Conservation (phyloP, 805 yeast species). For the Ogataea haglerorum region DNA sequence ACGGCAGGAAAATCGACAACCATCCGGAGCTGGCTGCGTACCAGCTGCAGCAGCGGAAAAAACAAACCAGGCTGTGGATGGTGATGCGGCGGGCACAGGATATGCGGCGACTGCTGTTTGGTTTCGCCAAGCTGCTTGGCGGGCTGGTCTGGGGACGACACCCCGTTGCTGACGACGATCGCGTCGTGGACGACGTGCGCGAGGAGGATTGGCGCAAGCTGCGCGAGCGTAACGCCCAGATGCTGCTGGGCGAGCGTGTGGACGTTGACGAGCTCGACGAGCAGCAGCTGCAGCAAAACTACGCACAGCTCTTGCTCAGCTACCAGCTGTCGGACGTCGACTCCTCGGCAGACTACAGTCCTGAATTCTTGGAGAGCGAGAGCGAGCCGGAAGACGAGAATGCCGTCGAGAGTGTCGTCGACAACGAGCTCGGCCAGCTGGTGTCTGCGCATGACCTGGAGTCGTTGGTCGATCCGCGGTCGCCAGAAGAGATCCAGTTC, state of each 20-base stretch:
- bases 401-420: slow-evolving; percentile 7
- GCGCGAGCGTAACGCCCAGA: slow-evolving; percentile 1
- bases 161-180: background rate
- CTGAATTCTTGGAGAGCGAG: slow-evolving; percentile 1
- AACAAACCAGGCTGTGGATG: slow-evolving; percentile 20
- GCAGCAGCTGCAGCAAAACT: slow-evolving; percentile 6
- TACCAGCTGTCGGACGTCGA: slow-evolving; percentile 13
- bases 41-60: slow-evolving; percentile 7
- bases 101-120: slow-evolving; percentile 8
- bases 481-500: slow-evolving; percentile 26
- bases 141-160: background rate
- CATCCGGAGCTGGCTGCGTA: slow-evolving; percentile 30
- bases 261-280: slow-evolving; percentile 9
- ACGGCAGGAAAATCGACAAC: slow-evolving; percentile 22
- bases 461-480: slow-evolving; percentile 23
- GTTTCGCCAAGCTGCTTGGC: background rate
- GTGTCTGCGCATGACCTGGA: slow-evolving; percentile 22
- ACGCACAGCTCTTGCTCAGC: slow-evolving; percentile 13
- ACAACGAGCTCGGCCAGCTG: slow-evolving; percentile 1
- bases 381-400: slow-evolving; percentile 15
- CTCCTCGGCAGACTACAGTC: slow-evolving; percentile 14
- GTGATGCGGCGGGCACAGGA: slow-evolving; percentile 13
- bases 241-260: background rate
- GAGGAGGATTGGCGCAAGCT: slow-evolving; percentile 10
- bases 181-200: slow-evolving; percentile 1